Evolutionary conservation across 805 yeast genomes (phyloP).

Genomic region (Yarrowia hollandica): DNA sequence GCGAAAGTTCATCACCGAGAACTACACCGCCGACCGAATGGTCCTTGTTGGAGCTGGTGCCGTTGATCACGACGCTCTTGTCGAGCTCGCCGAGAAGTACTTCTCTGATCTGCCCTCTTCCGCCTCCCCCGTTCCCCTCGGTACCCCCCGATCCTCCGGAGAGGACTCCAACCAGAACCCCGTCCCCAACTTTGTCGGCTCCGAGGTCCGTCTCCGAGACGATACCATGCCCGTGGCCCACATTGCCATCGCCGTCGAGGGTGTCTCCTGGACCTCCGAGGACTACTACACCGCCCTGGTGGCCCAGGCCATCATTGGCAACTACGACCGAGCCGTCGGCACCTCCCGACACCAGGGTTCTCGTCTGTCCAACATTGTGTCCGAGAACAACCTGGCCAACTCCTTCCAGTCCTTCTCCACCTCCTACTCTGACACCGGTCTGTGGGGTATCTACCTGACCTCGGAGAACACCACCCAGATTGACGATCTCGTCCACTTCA

Average conservation of each 20-base stretch:
- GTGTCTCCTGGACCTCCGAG: constrained; percentile 95
- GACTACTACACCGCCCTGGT: constrained; percentile 94
- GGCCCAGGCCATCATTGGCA: constrained; percentile 94
- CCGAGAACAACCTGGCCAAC: constrained; percentile 72
- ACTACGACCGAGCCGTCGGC: constrained; percentile 94
- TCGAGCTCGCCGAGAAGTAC: constrained; percentile 67
- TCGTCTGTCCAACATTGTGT: constrained; percentile 67
- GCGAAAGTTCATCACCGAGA: constrained; percentile 72
- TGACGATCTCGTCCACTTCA: constrained; percentile 67
- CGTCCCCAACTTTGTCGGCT: constrained; percentile 79
- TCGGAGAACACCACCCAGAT: constrained; percentile 72
- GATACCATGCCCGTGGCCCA: constrained; percentile 83
- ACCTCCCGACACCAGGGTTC: constrained; percentile 83
- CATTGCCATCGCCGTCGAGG: constrained; percentile 93
- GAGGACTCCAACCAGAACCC: constrained; percentile 61
- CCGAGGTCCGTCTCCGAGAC: constrained; percentile 82
- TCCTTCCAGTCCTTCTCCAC: constrained; percentile 96
- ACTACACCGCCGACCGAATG: constrained; percentile 96
- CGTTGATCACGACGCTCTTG: constrained; percentile 83
- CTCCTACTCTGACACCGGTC: constrained; percentile 93
- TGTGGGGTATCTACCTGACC: constrained; percentile 94
- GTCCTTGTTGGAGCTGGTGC: constrained; percentile 95
- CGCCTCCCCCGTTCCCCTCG: constrained; percentile 62
- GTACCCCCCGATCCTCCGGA: constrained; percentile 62
- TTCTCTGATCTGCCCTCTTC: constrained; percentile 57